A percentile compares a stretch with the other conserved stretches of the same genome.
phyloP scores from a whole-genome alignment of 2,329 filamentous ascomycete species.

The Proliferodiscus dingleyae region DNA sequence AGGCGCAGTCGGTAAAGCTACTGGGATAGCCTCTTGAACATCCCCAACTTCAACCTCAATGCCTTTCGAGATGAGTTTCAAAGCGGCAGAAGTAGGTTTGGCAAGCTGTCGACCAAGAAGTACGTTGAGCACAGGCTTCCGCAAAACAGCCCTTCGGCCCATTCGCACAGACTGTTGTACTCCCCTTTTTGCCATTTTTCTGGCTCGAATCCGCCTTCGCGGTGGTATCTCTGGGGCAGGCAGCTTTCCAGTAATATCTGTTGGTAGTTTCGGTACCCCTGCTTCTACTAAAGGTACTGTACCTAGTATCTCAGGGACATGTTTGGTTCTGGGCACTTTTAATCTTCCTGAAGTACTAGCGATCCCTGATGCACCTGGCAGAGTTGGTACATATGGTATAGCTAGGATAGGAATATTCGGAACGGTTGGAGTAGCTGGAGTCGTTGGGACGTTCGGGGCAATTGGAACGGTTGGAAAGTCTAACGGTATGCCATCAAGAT shows the following conservation, averaged over 20 bases:
- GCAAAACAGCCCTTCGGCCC: not conserved
- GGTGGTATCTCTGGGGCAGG: not conserved
- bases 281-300: not conserved
- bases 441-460: too few relatives aligned
- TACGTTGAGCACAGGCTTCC: constrained; percentile 18
- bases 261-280: not conserved
- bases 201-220: not conserved
- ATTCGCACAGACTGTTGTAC: not conserved
- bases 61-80: constrained; percentile 17
- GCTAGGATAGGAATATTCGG: too few relatives aligned
- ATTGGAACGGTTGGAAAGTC: too few relatives aligned
- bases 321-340: too few relatives aligned
- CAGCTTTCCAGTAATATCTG: not conserved
- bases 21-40: too few relatives aligned
- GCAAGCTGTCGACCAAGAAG: constrained; percentile 25
- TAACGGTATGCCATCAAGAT: too few relatives aligned
- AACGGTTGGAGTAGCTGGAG: too few relatives aligned
- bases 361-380: too few relatives aligned
- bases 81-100: constrained; percentile 14
- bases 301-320: not conserved
- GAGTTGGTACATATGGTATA: too few relatives aligned
- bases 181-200: not conserved
- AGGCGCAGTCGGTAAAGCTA: not conserved
- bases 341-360: too few relatives aligned
- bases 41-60: constrained; percentile 5